These are phyloP conservation scores for Hyphopichia pseudoburtonii DNA, from an alignment of 1,139 yeast species.

Conservation along the genomic window DNA sequence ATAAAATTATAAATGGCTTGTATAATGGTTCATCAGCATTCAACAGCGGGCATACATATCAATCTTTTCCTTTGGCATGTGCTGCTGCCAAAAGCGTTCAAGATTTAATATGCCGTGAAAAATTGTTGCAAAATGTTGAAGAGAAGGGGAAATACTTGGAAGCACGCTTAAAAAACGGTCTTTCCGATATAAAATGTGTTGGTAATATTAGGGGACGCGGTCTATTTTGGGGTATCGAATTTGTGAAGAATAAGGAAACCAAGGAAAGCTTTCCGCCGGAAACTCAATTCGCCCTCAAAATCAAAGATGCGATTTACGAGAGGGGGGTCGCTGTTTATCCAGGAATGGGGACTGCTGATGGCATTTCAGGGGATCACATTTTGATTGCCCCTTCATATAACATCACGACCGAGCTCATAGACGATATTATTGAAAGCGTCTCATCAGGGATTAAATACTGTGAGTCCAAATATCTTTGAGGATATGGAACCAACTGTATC, in stretches of 20 bases:
- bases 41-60: constrained; percentile 18
- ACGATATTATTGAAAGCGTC: background rate
- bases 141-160: constrained; percentile 13
- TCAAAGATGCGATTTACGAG: background rate
- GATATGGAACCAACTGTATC: no score
- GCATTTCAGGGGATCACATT: constrained; percentile 8
- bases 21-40: constrained; percentile 13
- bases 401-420: constrained; percentile 19
- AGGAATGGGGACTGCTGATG: constrained; percentile 7
- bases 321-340: constrained; percentile 8
- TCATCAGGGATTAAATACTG: background rate
- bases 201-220: constrained; percentile 18
- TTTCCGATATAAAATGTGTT: constrained; percentile 7
- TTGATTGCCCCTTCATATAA: constrained; percentile 9
- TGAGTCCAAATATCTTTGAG: background rate
- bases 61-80: constrained; percentile 17
- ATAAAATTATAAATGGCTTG: constrained; percentile 14
- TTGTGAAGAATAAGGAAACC: constrained; percentile 14
- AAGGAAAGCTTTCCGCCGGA: constrained; percentile 11
- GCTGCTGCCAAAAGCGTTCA: constrained; percentile 17
- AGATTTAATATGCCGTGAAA: constrained; percentile 13
- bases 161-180: constrained; percentile 6
- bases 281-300: background rate
- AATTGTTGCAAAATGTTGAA: constrained; percentile 13
- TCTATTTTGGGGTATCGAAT: constrained; percentile 16